Conservation (phyloP, 2,329 filamentous ascomycete species). For the Botrytis hyacinthi region DNA sequence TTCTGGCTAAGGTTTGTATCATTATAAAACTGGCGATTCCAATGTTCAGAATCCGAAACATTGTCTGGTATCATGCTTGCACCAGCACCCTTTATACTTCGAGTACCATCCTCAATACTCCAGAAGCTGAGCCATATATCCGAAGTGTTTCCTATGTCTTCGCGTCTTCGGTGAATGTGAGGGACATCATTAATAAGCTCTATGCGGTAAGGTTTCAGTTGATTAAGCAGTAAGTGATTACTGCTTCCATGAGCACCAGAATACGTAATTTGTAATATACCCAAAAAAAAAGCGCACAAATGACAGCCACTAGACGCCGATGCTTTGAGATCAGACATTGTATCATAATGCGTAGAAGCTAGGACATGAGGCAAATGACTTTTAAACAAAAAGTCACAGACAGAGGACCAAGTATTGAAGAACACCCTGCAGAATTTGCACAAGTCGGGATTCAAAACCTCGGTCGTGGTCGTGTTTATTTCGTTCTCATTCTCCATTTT, state of each 20-base stretch:
- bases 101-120: fast-evolving
- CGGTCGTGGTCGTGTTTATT: fast-evolving
- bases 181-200: too few species aligned
- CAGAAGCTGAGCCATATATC: background rate
- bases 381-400: fast-evolving
- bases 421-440: background rate
- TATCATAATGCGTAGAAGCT: background rate
- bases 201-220: background rate
- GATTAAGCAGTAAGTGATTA: background rate
- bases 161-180: too few species aligned
- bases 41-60: fast-evolving
- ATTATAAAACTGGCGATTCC: fast-evolving
- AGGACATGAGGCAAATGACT: fast-evolving
- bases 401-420: background rate
- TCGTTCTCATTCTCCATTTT: fast-evolving
- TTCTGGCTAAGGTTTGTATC: background rate
- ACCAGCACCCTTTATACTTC: fast-evolving
- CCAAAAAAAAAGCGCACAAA: background rate
- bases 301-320: background rate
- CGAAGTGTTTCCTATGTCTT: too few species aligned
- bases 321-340: background rate
- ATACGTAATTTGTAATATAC: background rate
- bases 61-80: fast-evolving
- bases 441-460: background rate
- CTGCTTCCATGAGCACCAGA: background rate